Base-by-base conservation (phyloP, 1,284 basidiomycete genomes). In the Leccinum pallidistipes region DNA sequence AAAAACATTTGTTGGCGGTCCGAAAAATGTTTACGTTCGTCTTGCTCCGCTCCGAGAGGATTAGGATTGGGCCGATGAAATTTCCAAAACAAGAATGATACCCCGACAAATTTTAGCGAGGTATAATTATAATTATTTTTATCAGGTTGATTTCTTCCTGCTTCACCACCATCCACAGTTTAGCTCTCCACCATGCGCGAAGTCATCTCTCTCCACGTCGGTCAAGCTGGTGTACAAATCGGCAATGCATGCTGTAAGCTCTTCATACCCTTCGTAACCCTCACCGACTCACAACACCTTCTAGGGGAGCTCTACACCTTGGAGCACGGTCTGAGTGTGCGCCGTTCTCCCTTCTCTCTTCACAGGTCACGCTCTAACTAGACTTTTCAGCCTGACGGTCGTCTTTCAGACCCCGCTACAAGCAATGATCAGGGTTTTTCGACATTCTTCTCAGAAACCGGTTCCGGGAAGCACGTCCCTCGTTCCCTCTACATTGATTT, bases 401-500 rank as follows among this genome's bases (percentile, higher is more conserved):
- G 94, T 72, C 83, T 97, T 72, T 77, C 86, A 65, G 85, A 86
- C 67, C 89, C 92, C 49, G 84, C 87, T 40, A 87, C 90, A 47
- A 81, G 78, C 69, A 86, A 85, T 70, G 95, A 98, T 75, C 87
- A 87, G 72, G 97, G 97, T 56, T 98, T 98, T 83, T 94, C 93
- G 57, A 99, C 97, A 63, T 97, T 97, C 82, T 95, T 95, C 80
- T 93, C 92, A 47, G 93, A 94, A 80, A 93, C 92, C 59, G 91
- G 92, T 65, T 87, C 90, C 62, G 95, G 95, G 70, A 97, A 99
- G 84, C 91, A 98, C 80, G 97, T 99, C 57, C 97, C 97, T 57
- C 90, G 97, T 69, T 97, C 96, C 61, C 88, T 99, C 72, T 99
- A 99, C 81, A 90, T 96, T 71, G 96, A 98, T 80, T 84, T 98